These are phyloP conservation scores for Pseudocohnilembus persalinus DNA, from an alignment of 169 alveolate species.

Conservation along the genomic window DNA sequence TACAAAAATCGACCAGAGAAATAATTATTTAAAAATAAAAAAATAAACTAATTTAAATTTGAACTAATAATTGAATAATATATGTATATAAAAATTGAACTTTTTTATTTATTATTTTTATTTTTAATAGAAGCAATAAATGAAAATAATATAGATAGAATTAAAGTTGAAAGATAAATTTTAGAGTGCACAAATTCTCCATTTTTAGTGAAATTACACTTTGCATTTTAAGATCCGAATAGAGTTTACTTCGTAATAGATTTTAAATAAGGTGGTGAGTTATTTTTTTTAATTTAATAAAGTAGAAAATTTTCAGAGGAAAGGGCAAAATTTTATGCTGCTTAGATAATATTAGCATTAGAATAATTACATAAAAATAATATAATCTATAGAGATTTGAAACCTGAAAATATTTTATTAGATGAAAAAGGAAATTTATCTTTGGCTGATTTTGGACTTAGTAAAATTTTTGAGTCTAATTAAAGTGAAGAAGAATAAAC, in stretches of 20 bases:
- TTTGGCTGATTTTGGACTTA: conserved; percentile 77
- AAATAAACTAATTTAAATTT: too few species aligned
- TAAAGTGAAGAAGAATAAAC: background rate
- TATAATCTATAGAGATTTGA: conserved; percentile 73
- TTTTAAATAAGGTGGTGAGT: conserved; percentile 40
- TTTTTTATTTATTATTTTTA: too few species aligned
- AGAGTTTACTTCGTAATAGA: conserved; percentile 77
- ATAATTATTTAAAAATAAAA: too few species aligned
- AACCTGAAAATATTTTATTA: conserved; percentile 76
- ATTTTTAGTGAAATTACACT: conserved; percentile 76
- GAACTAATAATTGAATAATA: too few species aligned
- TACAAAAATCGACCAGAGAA: too few species aligned
- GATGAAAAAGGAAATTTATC: conserved; percentile 72
- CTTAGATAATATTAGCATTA: conserved; percentile 64
- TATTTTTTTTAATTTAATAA: conserved; percentile 42
- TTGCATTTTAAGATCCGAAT: conserved; percentile 79
- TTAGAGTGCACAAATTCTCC: conserved; percentile 78
- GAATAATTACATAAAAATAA: conserved; percentile 66
- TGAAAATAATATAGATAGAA: background rate
- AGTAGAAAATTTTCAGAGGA: conserved; percentile 22
- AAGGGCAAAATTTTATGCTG: conserved; percentile 60
- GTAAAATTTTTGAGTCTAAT: conserved; percentile 21
- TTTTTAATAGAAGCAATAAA: background rate
- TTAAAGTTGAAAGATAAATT: conserved; percentile 75
- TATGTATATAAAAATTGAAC: too few species aligned